A percentile compares a stretch with the other conserved stretches of the same genome.
Evolutionary conservation across 1,284 basidiomycete species (phyloP).

Genomic region (Chiua sp.): DNA sequence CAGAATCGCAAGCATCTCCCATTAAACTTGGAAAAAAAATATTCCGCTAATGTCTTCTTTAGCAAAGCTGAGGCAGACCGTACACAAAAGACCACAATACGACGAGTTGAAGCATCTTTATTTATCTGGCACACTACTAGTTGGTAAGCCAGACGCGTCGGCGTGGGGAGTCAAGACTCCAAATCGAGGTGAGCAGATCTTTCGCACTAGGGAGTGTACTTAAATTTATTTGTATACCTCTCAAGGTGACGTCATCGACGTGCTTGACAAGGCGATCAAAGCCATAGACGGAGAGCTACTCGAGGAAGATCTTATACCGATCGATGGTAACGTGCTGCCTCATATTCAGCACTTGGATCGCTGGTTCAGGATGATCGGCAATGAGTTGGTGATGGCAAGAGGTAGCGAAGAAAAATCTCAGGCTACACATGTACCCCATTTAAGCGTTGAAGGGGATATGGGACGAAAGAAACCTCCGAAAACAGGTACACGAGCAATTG

Average conservation of each 20-base stretch:
- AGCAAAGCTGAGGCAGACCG: constrained; percentile 7
- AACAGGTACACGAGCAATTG: too few relatives aligned
- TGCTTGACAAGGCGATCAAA: constrained; percentile 33
- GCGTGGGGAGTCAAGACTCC: constrained; percentile 23
- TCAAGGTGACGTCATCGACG: constrained; percentile 23
- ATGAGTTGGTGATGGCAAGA: not conserved
- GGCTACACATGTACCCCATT: too few relatives aligned
- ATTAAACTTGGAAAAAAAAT: not conserved
- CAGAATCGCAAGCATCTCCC: constrained; percentile 9
- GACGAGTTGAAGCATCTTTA: constrained; percentile 23
- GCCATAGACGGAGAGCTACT: constrained; percentile 27
- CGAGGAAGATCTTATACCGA: constrained; percentile 25
- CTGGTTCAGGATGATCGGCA: not conserved
- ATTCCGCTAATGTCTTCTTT: not conserved
- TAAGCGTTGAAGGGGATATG: too few relatives aligned
- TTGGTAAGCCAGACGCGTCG: constrained; percentile 19
- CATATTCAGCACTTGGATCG: constrained; percentile 17
- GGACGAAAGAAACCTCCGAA: too few relatives aligned
- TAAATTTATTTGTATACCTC: too few relatives aligned
- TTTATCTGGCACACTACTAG: constrained; percentile 18
- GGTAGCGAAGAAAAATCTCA: too few relatives aligned
- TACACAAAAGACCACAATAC: constrained; percentile 12
- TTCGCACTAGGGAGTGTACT: too few relatives aligned
- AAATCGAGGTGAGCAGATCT: constrained; percentile 16
- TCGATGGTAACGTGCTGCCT: constrained; percentile 20